Base-by-base conservation (phyloP, 371 early-diverging fungal genomes). In the Choanephora cucurbitarum region DNA sequence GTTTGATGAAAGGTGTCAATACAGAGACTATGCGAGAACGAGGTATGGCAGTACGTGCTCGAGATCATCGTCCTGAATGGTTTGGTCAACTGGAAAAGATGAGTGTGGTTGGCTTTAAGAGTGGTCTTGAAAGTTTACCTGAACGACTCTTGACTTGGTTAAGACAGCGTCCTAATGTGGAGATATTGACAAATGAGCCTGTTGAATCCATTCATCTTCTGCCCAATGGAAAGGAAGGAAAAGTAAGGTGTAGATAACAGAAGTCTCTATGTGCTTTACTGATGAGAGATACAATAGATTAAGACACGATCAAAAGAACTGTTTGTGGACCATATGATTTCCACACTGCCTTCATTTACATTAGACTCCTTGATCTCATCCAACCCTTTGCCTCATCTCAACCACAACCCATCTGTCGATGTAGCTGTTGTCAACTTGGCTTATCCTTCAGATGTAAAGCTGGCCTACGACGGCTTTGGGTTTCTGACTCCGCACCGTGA, bases 351-450 rank as follows among this genome's bases (percentile, higher is more conserved):
- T 11, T 70, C 86, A 4, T 64, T 54, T 32, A 51, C 52, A 5
- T 67, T 87, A 11, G 60, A 75, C 5, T 31, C 24, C 22, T 55
- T 88, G 11, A 51, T 84, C 21, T 44, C 53, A 24, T 34, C 47
- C 4, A 19, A 48, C 0, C 34, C 31, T 31, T 43, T 72, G 22
- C 83, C 78, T 4, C 69, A 80, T 52, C 67, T 82, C 3, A 57
- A 53, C n/a, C 44, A 83, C 19, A 92, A 89, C 44, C 86, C 87
- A 2, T 71, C 75, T n/a, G 88, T 84, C 2, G 83, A 85, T 56
- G 95, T 97, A 0, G 95, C 88, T 0, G 94, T 94, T 4, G 92
- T 93, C n/a, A 95, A 95, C 55, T 66, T 95, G 14, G 83, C 89
- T 4, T 95, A 86, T 64, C 39, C 56, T 0, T 63, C 75, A 0